phyloP scores from a whole-genome alignment of 2,329 filamentous ascomycete genomes.

The Pseudocercospora ulei region DNA sequence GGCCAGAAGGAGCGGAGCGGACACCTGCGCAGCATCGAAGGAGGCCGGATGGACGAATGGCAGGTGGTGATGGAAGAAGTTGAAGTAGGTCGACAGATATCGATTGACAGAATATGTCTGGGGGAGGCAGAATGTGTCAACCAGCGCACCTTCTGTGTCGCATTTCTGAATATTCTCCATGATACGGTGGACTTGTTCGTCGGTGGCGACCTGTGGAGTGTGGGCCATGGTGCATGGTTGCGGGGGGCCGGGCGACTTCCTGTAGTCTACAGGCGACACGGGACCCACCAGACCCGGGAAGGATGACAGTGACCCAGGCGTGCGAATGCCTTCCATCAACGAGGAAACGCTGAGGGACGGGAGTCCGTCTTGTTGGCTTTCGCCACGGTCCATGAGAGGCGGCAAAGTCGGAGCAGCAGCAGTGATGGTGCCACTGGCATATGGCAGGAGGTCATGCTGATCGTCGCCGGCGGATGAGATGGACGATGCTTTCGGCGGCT shows the following conservation, averaged over 20 bases:
- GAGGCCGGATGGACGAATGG: conserved; percentile 91
- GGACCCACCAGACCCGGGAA: conserved; percentile 58
- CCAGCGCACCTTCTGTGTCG: conserved; percentile 71
- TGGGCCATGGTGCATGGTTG: conserved; percentile 56
- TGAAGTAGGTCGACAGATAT: conserved; percentile 92
- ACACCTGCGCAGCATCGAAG: conserved; percentile 69
- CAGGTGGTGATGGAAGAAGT: conserved; percentile 90
- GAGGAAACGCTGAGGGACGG: conserved; percentile 57
- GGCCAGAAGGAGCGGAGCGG: conserved; percentile 74
- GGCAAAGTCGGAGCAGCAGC: conserved; percentile 45
- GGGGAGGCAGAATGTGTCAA: conserved; percentile 83
- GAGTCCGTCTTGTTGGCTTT: conserved; percentile 38
- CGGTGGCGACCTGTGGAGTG: conserved; percentile 69
- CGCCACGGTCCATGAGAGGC: conserved; percentile 51
- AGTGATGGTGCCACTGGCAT: conserved; percentile 23
- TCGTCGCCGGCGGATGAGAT: conserved; percentile 46
- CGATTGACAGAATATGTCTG: conserved; percentile 72
- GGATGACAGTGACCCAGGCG: conserved; percentile 64
- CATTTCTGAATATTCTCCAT: conserved; percentile 74
- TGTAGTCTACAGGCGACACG: conserved; percentile 59
- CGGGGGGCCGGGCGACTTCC: conserved; percentile 58
- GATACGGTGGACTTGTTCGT: conserved; percentile 76
- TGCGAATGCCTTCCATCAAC: conserved; percentile 58
- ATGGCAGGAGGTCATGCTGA: conserved; percentile 47
- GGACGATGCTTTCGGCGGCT: conserved; percentile 62